Evolutionary conservation across 148 eudicot genomes (phyloP), one percentile per base, ranked within the genome.

Genomic region (Rhododendron henanense): DNA sequence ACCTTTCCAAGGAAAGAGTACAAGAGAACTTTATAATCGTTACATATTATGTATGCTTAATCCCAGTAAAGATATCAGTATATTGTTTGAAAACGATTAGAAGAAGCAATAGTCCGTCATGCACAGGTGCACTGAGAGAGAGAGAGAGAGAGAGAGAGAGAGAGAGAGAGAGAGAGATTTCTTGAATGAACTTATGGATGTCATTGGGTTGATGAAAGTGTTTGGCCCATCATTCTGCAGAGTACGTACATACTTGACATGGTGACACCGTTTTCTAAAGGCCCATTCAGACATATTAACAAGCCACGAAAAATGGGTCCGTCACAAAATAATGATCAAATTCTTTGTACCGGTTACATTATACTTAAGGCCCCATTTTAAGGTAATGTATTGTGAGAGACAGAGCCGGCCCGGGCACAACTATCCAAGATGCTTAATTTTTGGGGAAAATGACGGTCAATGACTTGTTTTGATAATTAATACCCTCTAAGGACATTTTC

Each of bases 21-120:
- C 92, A 88, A 87, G 90, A 83, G 87, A 84, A 88, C 95, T 94
- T 94, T 90, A 87, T 80, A 39, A 84, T 55, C 61, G 85, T 87
- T 90, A 18, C 48, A 9, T 85, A 81, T 86, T 83, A 86, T 84
- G 78, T 37, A n/a, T 77, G 73, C 71, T 80, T 84, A 47, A 80
- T 67, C 84, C 25, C 55, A 83, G 84, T 79, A 69, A 47, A 65
- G 2, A 33, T 31, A 19, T 3, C 0, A 0, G 1, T 15, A 15
- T 53, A 41, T 41, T 41, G 4, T 41, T 8, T 23, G 67, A 63
- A 82, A 39, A 67, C 74, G 65, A 82, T 37, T 59, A 41, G 10
- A 37, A 53, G 57, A 59, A 53, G 57, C 57, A 53, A 7, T 47
- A 47, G 50, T 7, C 11, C 50, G 11, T 47, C 50, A 47, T 47